Evolutionary conservation across 2,329 filamentous ascomycete genomes (phyloP), one percentile per base, ranked within the genome.

Genomic region (Sarocladiaceae sp.): DNA sequence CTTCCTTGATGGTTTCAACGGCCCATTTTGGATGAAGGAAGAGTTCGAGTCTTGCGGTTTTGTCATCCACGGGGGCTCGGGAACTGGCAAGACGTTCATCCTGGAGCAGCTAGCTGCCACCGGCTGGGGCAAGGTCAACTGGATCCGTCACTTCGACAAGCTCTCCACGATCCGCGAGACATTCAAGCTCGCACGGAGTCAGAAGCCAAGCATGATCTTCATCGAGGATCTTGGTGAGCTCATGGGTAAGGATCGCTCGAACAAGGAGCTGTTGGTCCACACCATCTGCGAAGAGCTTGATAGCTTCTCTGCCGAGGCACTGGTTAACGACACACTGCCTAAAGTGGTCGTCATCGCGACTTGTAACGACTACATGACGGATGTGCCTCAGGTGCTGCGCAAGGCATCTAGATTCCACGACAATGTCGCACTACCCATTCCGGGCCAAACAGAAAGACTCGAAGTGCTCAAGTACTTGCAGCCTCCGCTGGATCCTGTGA

Each of bases 31-130:
- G 47, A 41, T 57, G 33, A 47, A 56, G 45, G 47, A 55, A 45
- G 55, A 65, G 50, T 52, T 56, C 23, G 61, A 56, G 52, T 66
- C 75, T 1, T 72, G 76, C 43, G 80, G 80, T 0, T 74, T 93
- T 27, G 72, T 93, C 19, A 70, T 96, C 4, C 83, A 94, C 58
- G 91, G 91, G 12, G 82, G 86, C 15, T 78, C 80, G 49, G 90
- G 91, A 10, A 94, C 87, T 0, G 91, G 91, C 19, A 96, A 96
- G 66, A 84, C 80, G 1, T 73, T 85, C 50, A 69, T 96, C 1
- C 67, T 96, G 1, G 62, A 83, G 13, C 76, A 78, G 24, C 70
- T 96, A 16, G 76, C 81, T 7, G 73, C 70, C 6, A 78, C 80
- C 0, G 74, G 73, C 47, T 95, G 88, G 86, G 79, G 78, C 18